Conservation (phyloP, 2,329 filamentous ascomycete genomes). For the Lanzia echinophila region DNA sequence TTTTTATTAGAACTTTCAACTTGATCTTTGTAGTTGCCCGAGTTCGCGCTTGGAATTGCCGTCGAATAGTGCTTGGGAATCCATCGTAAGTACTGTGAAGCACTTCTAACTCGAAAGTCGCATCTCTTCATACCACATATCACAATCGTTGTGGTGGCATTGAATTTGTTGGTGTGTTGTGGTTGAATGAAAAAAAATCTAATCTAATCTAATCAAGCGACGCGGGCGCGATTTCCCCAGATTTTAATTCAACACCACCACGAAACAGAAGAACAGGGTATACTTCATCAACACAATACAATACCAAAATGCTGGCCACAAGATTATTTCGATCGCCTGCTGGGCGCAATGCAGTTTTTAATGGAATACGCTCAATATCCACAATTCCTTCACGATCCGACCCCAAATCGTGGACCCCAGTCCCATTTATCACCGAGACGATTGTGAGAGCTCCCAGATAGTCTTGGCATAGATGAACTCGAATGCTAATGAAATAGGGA, state of each 20-base stretch:
- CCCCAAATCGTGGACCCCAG: conserved; percentile 36
- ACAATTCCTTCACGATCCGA: conserved; percentile 18
- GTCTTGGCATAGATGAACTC: conserved; percentile 20
- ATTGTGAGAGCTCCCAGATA: conserved; percentile 41
- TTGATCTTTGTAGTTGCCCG: background rate
- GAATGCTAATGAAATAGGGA: conserved; percentile 43
- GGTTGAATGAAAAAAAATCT: background rate
- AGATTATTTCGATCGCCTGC: conserved; percentile 21
- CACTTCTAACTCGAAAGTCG: conserved; percentile 18
- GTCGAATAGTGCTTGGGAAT: background rate
- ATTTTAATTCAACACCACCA: background rate
- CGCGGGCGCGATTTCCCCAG: too few species aligned
- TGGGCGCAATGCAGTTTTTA: conserved; percentile 18
- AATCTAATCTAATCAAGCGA: background rate
- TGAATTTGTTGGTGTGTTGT: background rate
- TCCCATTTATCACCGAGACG: conserved; percentile 48
- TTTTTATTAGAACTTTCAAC: background rate
- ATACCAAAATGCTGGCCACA: conserved; percentile 22
- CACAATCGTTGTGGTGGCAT: background rate
- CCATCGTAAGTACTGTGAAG: conserved; percentile 3
- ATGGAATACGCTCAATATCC: conserved; percentile 21
- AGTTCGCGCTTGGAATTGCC: background rate
- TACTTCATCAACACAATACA: background rate
- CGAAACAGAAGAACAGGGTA: background rate
- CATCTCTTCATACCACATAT: conserved; percentile 27